These are phyloP conservation scores for Fraxinus excelsior DNA, from an alignment of 257 asterid genomes.

Conservation along the genomic window DNA sequence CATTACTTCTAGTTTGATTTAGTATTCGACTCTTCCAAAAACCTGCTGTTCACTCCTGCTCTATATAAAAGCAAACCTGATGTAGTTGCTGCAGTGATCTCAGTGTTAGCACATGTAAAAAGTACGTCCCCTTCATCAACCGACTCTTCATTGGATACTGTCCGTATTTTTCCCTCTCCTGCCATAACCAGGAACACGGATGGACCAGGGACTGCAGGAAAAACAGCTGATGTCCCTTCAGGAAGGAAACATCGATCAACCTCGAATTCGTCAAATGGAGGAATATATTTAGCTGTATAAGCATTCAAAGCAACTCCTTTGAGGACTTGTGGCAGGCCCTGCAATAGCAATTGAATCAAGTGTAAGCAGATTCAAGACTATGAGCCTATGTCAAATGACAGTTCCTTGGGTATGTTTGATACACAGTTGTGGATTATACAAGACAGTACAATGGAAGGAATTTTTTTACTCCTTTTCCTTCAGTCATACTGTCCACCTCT, in stretches of 20 bases:
- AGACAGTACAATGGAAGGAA: background rate
- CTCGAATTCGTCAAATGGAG: constrained; percentile 94
- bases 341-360: constrained; percentile 22
- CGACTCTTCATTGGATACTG: constrained; percentile 30
- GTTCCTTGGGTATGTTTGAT: too few relatives aligned
- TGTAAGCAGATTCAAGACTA: background rate
- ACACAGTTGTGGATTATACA: background rate
- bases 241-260: constrained; percentile 79
- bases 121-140: constrained; percentile 72
- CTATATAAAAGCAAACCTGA: constrained; percentile 62
- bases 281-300: constrained; percentile 57
- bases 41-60: constrained; percentile 78
- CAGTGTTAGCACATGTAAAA: constrained; percentile 60
- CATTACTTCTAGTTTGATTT: background rate
- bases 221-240: constrained; percentile 39
- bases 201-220: constrained; percentile 70
- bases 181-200: constrained; percentile 56
- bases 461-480: background rate
- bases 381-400: background rate
- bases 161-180: constrained; percentile 61
- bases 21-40: constrained; percentile 33
- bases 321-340: constrained; percentile 74
- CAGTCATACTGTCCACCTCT: background rate
- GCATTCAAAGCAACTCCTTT: constrained; percentile 58
- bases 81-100: constrained; percentile 44